A percentile compares a stretch with the other conserved stretches of the same genome.
These are phyloP conservation scores for Fusarium vanettenii DNA, from an alignment of 2,329 filamentous ascomycete species.

Conservation along the genomic window DNA sequence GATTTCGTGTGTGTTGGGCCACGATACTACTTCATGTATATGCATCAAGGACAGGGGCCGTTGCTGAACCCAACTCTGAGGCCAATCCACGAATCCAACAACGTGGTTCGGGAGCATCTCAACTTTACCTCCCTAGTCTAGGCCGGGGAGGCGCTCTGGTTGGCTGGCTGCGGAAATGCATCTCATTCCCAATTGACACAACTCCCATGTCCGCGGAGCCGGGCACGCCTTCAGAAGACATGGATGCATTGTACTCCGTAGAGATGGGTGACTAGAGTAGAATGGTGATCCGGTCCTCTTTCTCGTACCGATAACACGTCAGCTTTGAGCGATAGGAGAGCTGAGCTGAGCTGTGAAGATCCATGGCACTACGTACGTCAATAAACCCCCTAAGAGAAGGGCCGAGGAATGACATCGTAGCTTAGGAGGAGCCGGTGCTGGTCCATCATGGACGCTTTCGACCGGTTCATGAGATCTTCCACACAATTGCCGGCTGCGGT, in stretches of 20 bases:
- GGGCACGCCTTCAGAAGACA: slow-evolving; percentile 12
- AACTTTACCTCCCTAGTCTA: slow-evolving; percentile 15
- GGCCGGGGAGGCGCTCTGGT: slow-evolving; percentile 3
- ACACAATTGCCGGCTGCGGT: slow-evolving; percentile 15
- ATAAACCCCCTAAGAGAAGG: not conserved
- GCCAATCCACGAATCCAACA: slow-evolving; percentile 21
- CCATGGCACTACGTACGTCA: not conserved
- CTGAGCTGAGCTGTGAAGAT: slow-evolving; percentile 1
- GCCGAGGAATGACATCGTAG: slow-evolving; percentile 18
- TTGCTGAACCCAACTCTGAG: slow-evolving; percentile 7
- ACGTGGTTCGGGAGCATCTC: slow-evolving; percentile 26
- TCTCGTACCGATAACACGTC: not conserved
- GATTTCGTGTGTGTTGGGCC: slow-evolving; percentile 11
- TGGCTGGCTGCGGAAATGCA: slow-evolving; percentile 20
- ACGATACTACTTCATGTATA: not conserved
- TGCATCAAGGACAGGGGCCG: slow-evolving; percentile 5
- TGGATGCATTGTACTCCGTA: slow-evolving; percentile 15
- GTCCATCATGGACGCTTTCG: not conserved
- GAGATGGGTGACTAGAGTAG: slow-evolving; percentile 5
- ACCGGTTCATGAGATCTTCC: slow-evolving; percentile 11
- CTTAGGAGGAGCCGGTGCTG: slow-evolving; percentile 6
- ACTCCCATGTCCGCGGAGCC: slow-evolving; percentile 10
- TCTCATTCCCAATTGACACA: slow-evolving; percentile 18
- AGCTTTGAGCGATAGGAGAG: not conserved
- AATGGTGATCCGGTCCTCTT: not conserved